These are phyloP conservation scores for Ramichloridium luteum DNA, from an alignment of 2,329 filamentous ascomycete genomes.

Conservation along the genomic window DNA sequence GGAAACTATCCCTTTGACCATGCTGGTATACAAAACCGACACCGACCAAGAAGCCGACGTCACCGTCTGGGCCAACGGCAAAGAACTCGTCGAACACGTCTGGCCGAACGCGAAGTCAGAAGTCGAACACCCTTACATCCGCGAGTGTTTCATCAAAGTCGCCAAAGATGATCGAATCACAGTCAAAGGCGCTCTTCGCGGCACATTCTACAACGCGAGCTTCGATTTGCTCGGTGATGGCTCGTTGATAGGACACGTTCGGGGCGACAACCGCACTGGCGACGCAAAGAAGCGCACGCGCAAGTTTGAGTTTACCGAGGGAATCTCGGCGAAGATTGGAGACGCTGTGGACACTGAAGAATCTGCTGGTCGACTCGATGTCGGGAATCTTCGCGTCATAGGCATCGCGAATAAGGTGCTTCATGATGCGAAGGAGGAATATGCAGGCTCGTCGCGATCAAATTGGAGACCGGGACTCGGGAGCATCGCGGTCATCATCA, in stretches of 20 bases:
- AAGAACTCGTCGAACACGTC: constrained; percentile 24
- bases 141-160: constrained; percentile 27
- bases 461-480: constrained; percentile 10
- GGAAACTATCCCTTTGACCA: no score
- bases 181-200: constrained; percentile 22
- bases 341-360: no score
- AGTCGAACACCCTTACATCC: constrained; percentile 18
- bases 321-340: no score
- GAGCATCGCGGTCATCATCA: constrained; percentile 12
- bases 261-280: no score
- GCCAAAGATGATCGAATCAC: constrained; percentile 22
- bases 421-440: no score
- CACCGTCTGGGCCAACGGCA: constrained; percentile 16
- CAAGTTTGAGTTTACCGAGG: constrained; percentile 12
- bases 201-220: constrained; percentile 21
- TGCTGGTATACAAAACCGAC: constrained; percentile 27
- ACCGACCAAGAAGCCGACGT: constrained; percentile 25
- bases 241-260: constrained; percentile 21
- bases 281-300: constrained; percentile 8
- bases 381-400: no score
- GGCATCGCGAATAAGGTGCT: no score
- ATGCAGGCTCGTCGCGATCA: constrained; percentile 1
- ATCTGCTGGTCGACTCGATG: no score
- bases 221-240: constrained; percentile 30
- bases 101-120: constrained; percentile 19